These are phyloP conservation scores for Phytopythium cucurbitacearum DNA, from an alignment of 352 stramenopile species.

Conservation along the genomic window DNA sequence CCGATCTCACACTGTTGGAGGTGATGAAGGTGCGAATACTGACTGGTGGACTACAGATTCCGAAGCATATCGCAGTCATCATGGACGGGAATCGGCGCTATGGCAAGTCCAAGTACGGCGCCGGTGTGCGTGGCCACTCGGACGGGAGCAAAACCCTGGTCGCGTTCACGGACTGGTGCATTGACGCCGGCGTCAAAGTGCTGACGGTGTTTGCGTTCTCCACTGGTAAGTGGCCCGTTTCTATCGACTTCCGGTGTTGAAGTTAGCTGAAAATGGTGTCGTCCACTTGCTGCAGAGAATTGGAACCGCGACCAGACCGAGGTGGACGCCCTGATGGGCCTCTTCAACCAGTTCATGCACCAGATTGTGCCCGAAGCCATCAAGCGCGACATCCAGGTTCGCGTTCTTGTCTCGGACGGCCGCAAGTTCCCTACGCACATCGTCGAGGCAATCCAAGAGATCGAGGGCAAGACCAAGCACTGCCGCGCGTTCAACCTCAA, in stretches of 20 bases:
- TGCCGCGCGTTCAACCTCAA: conserved; percentile 82
- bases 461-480: conserved; percentile 86
- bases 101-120: conserved; percentile 80
- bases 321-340: conserved; percentile 89
- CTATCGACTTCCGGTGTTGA: conserved; percentile 1
- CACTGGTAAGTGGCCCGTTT: conserved; percentile 46
- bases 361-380: conserved; percentile 88
- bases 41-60: conserved; percentile 31
- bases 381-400: conserved; percentile 90
- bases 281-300: conserved; percentile 71
- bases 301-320: conserved; percentile 90
- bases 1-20: neutral
- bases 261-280: neutral
- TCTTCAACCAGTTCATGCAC: conserved; percentile 95
- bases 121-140: conserved; percentile 86
- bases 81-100: conserved; percentile 97
- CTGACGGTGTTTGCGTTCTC: conserved; percentile 96
- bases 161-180: conserved; percentile 96
- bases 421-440: conserved; percentile 70
- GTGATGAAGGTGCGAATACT: neutral
- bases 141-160: conserved; percentile 95
- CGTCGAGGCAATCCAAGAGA: conserved; percentile 58
- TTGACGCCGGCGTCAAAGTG: conserved; percentile 84
- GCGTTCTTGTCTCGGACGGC: conserved; percentile 84
- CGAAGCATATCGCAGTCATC: conserved; percentile 93